Evolutionary conservation across 2,329 filamentous ascomycete species (phyloP).

Genomic region (Cercospora canescens): DNA sequence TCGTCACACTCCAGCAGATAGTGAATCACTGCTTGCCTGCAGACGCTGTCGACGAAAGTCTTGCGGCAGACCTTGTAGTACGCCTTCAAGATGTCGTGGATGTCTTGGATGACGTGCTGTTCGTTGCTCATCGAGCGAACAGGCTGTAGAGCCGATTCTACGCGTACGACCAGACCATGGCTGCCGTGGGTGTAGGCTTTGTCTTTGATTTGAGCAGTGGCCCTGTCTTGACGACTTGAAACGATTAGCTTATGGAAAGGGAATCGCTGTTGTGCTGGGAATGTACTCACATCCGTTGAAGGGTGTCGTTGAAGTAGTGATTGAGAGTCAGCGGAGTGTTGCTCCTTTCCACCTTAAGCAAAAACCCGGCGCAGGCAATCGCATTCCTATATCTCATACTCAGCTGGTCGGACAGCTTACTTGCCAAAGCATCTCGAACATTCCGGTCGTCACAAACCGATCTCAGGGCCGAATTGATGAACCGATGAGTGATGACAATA

Average conservation of each 20-base stretch:
- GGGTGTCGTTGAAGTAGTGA: slow-evolving; percentile 52
- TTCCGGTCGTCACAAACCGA: slow-evolving; percentile 46
- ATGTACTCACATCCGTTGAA: slow-evolving; percentile 35
- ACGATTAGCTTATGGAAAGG: not conserved
- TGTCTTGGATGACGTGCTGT: slow-evolving; percentile 20
- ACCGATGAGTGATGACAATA: slow-evolving; percentile 55
- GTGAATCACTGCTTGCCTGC: slow-evolving; percentile 58
- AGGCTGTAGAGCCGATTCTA: not conserved
- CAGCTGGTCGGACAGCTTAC: slow-evolving; percentile 49
- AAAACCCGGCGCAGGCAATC: slow-evolving; percentile 51
- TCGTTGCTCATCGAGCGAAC: slow-evolving; percentile 29
- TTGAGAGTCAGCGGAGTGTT: slow-evolving; percentile 54
- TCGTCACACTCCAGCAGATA: slow-evolving; percentile 52
- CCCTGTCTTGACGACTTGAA: not conserved
- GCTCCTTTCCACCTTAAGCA: slow-evolving; percentile 54
- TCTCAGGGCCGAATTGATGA: slow-evolving; percentile 48
- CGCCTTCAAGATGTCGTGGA: slow-evolving; percentile 59
- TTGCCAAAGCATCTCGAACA: slow-evolving; percentile 47
- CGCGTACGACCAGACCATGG: not conserved
- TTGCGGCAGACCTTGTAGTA: slow-evolving; percentile 60
- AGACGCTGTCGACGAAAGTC: slow-evolving; percentile 64
- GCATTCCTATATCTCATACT: slow-evolving; percentile 48
- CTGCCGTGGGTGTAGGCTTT: not conserved
- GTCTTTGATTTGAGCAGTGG: not conserved
- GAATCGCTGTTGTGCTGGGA: not conserved